Percentiles rank a stretch among this genome's conserved stretches.
phyloP scores from a whole-genome alignment of 768 basidiomycete species.

The Basidioascus undulatus region DNA sequence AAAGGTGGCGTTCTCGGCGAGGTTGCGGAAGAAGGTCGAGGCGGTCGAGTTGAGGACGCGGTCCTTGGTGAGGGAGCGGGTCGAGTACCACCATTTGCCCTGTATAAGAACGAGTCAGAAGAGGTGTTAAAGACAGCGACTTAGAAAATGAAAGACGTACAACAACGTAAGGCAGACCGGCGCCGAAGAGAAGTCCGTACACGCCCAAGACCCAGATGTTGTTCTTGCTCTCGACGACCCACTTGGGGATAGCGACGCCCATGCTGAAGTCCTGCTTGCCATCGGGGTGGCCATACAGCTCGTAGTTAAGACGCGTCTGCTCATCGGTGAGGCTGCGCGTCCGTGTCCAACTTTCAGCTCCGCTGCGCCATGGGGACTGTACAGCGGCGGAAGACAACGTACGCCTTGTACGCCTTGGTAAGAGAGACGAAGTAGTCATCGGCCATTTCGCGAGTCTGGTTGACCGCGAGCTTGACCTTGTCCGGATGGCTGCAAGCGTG shows the following conservation, averaged over 20 bases:
- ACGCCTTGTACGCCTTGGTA: conserved; percentile 96
- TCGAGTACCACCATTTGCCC: conserved; percentile 96
- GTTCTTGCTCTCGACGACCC: conserved; percentile 81
- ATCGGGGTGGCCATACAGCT: conserved; percentile 79
- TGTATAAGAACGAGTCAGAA: conserved; percentile 12
- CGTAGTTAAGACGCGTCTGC: conserved; percentile 68
- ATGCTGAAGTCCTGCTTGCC: conserved; percentile 83
- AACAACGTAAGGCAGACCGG: conserved; percentile 61
- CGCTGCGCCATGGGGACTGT: neutral
- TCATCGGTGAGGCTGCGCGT: conserved; percentile 58
- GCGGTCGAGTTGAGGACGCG: conserved; percentile 61
- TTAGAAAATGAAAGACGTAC: conserved; percentile 21
- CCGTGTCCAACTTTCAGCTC: neutral
- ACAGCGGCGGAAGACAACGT: conserved; percentile 13
- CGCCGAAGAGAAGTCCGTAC: conserved; percentile 74
- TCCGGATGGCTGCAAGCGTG: conserved; percentile 60
- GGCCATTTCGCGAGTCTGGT: conserved; percentile 66
- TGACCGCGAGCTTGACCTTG: conserved; percentile 61
- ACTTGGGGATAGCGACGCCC: conserved; percentile 81
- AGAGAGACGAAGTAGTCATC: conserved; percentile 69
- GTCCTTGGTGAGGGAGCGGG: conserved; percentile 69
- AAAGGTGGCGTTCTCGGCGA: conserved; percentile 57
- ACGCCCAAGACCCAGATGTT: conserved; percentile 69
- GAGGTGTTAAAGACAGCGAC: neutral
- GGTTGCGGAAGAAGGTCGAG: conserved; percentile 57